Conservation (phyloP, 805 yeast species). For the Priceomyces medius region DNA sequence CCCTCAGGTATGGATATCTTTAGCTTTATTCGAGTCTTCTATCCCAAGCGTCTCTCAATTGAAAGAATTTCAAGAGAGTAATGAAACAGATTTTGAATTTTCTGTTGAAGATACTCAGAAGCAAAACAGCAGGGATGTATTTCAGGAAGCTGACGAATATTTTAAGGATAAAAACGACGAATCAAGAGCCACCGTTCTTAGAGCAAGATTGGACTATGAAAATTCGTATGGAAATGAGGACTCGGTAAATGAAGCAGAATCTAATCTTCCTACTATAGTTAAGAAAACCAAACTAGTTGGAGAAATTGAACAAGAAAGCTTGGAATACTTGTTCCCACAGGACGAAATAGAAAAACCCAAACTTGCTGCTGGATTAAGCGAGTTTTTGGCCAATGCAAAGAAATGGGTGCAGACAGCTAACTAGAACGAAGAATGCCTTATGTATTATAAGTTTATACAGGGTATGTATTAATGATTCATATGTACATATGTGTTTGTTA, state of each 20-base stretch:
- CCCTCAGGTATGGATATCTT: constrained; percentile 52
- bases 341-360: constrained; percentile 33
- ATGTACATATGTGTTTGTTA: not conserved
- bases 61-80: constrained; percentile 41
- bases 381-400: constrained; percentile 44
- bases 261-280: constrained; percentile 54
- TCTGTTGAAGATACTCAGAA: constrained; percentile 51
- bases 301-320: constrained; percentile 52
- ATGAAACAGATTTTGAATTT: constrained; percentile 51
- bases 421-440: not conserved
- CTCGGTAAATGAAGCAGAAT: constrained; percentile 32
- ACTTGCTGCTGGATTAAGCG: constrained; percentile 25
- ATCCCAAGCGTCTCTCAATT: constrained; percentile 58
- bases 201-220: constrained; percentile 68
- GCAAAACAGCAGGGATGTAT: constrained; percentile 52
- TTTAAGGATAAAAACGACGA: constrained; percentile 37
- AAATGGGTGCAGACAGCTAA: constrained; percentile 18
- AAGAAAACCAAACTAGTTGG: constrained; percentile 44
- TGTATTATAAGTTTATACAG: not conserved
- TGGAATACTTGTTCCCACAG: constrained; percentile 68
- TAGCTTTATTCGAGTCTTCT: constrained; percentile 69
- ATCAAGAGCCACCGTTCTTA: constrained; percentile 52
- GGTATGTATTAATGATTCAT: not conserved
- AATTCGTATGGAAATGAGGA: constrained; percentile 52
- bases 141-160: constrained; percentile 49